Evolutionary conservation across 306 rosid genomes (phyloP).

Genomic region (Acacia acuminata): DNA sequence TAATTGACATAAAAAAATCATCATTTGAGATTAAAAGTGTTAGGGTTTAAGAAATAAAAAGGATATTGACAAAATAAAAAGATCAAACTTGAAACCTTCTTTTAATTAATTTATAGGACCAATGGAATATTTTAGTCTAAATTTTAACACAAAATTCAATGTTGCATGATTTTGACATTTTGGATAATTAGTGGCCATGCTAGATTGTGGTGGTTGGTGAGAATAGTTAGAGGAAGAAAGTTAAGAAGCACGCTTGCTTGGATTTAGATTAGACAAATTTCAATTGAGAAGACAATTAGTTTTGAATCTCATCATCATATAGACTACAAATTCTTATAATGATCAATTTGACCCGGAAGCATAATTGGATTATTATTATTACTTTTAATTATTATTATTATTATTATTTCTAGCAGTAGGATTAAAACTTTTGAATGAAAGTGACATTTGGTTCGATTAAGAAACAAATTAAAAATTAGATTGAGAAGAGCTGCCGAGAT

Average conservation of each 20-base stretch:
- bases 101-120: too few species aligned
- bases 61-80: too few species aligned
- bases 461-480: neutral
- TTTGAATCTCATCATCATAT: neutral
- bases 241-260: neutral
- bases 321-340: neutral
- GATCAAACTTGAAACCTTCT: too few species aligned
- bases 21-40: too few species aligned
- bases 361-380: too few species aligned
- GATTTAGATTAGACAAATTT: neutral
- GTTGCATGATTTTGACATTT: neutral
- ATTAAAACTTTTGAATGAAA: neutral
- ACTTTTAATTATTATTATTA: too few species aligned
- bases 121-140: too few species aligned
- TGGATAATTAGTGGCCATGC: neutral
- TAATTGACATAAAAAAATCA: too few species aligned
- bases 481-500: neutral
- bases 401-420: neutral
- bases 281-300: neutral
- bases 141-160: neutral
- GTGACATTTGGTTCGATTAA: neutral
- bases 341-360: neutral
- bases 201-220: neutral
- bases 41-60: too few species aligned
- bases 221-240: slow-evolving; percentile 6